These are phyloP conservation scores for Musa beccarii DNA, from an alignment of 176 grass and related monocot species.

Conservation along the genomic window DNA sequence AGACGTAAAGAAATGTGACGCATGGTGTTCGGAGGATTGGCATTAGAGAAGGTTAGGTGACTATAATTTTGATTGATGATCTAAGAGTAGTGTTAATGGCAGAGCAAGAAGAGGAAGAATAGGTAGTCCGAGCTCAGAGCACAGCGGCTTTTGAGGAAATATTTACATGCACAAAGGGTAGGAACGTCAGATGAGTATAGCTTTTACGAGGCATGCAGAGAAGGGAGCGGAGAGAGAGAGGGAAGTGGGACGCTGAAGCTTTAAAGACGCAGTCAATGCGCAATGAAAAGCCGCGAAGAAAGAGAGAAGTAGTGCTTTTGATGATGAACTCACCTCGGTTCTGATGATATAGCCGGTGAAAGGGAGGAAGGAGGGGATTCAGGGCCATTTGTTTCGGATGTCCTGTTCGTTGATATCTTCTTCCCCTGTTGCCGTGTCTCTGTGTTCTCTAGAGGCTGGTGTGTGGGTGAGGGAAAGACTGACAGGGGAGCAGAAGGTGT, in stretches of 20 bases:
- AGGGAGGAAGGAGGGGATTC: background rate
- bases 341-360: conserved; percentile 7
- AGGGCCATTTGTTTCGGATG: background rate
- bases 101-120: no score
- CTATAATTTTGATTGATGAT: no score
- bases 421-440: conserved; percentile 15
- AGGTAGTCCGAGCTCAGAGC: no score
- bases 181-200: background rate
- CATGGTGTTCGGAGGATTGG: no score
- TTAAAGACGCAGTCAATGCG: conserved; percentile 28
- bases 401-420: background rate
- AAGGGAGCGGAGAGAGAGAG: background rate
- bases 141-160: no score
- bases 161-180: background rate
- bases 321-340: conserved; percentile 9
- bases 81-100: no score
- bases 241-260: conserved; percentile 13
- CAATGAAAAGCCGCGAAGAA: conserved; percentile 41
- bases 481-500: conserved; percentile 15
- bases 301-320: conserved; percentile 7
- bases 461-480: background rate
- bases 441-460: conserved; percentile 6
- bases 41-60: no score
- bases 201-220: background rate
- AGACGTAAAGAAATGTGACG: no score